Evolutionary conservation across 2,329 filamentous ascomycete genomes (phyloP).

Genomic region (Clonostachys chloroleuca): DNA sequence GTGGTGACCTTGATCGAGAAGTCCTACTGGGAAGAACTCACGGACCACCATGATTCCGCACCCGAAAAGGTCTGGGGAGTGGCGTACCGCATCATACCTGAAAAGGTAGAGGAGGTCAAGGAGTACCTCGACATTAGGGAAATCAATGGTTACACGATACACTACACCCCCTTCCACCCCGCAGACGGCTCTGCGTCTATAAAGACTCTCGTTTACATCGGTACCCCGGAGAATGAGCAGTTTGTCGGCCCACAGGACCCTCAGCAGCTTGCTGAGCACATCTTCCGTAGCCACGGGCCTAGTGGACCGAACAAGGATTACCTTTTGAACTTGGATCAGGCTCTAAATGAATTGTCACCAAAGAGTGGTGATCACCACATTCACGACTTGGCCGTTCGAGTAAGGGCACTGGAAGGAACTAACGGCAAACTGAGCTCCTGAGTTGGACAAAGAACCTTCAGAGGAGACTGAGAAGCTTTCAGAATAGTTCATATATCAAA

Average conservation of each 20-base stretch:
- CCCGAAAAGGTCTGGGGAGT: conserved; percentile 80
- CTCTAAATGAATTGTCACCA: conserved; percentile 66
- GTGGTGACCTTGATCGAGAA: conserved; percentile 90
- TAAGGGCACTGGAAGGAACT: conserved; percentile 50
- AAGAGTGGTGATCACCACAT: conserved; percentile 83
- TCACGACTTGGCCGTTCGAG: conserved; percentile 70
- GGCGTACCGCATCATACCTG: conserved; percentile 76
- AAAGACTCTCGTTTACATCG: conserved; percentile 80
- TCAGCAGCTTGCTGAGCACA: conserved; percentile 73
- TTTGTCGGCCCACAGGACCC: conserved; percentile 84
- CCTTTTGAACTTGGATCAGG: conserved; percentile 72
- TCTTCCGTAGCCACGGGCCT: conserved; percentile 70
- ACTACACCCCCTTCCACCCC: conserved; percentile 79
- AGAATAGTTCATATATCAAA: too few relatives aligned
- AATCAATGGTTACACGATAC: conserved; percentile 95
- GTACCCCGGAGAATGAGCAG: conserved; percentile 87
- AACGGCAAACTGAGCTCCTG: too few relatives aligned
- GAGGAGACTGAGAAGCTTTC: too few relatives aligned
- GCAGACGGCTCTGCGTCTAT: conserved; percentile 33
- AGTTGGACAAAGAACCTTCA: too few relatives aligned
- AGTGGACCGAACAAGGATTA: conserved; percentile 92
- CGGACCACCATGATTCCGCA: conserved; percentile 58
- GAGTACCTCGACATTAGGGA: conserved; percentile 93
- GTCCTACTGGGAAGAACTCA: conserved; percentile 75
- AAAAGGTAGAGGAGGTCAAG: conserved; percentile 74